Conservation (phyloP, 768 basidiomycete genomes). For the Leucocoprinus leucothites region DNA sequence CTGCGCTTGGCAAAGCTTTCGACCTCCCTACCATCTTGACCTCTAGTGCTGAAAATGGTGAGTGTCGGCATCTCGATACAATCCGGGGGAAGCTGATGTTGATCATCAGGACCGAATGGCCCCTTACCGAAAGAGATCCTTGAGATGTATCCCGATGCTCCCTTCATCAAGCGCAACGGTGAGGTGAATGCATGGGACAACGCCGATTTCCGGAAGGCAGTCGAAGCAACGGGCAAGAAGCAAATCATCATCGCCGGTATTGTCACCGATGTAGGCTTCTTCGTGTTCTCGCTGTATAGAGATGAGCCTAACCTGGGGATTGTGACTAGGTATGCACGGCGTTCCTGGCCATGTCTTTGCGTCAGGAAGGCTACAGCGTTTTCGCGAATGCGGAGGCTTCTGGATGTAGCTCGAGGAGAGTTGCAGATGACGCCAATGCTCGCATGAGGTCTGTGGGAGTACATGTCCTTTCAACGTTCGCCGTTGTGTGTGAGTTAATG, state of each 20-base stretch:
- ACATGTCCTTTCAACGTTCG: constrained; percentile 42
- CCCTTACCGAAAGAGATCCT: constrained; percentile 42
- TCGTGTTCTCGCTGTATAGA: not conserved
- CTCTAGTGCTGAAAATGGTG: constrained; percentile 41
- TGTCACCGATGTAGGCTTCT: constrained; percentile 39
- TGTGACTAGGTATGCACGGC: constrained; percentile 40
- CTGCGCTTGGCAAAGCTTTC: constrained; percentile 42
- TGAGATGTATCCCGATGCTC: constrained; percentile 41
- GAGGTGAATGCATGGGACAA: constrained; percentile 55
- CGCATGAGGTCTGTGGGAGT: constrained; percentile 48
- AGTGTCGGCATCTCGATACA: not conserved
- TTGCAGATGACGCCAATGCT: constrained; percentile 42
- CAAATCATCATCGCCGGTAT: constrained; percentile 51
- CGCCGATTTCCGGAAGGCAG: constrained; percentile 41
- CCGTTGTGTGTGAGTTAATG: constrained; percentile 44
- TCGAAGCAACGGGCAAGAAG: constrained; percentile 45
- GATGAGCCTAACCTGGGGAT: not conserved
- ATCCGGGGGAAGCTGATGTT: no score
- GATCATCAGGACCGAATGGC: constrained; percentile 40
- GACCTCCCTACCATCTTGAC: constrained; percentile 44
- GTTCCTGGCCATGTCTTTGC: constrained; percentile 45
- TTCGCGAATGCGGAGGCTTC: constrained; percentile 46
- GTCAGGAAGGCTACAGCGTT: constrained; percentile 43
- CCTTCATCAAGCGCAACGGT: constrained; percentile 42
- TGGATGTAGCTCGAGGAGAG: constrained; percentile 36